Conservation (phyloP, 2,329 filamentous ascomycete genomes). For the Rugonectria rugulosa region DNA sequence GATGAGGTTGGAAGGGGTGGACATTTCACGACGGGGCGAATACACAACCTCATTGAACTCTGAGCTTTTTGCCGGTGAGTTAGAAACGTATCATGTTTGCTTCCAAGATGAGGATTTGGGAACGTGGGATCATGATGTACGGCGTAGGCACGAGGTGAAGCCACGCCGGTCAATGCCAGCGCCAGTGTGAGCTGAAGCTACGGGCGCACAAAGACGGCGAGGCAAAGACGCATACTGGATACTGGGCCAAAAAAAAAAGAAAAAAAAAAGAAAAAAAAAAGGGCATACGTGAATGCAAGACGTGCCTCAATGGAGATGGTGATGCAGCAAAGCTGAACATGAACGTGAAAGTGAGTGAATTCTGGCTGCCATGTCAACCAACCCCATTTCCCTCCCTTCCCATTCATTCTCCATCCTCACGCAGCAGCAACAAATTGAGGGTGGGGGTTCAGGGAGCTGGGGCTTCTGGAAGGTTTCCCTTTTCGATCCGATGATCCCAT, state of each 20-base stretch:
- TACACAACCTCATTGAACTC: too few relatives aligned
- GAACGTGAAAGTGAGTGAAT: background rate
- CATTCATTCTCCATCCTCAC: constrained; percentile 1
- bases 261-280: background rate
- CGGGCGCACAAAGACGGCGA: constrained; percentile 8
- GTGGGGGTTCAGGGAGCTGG: background rate
- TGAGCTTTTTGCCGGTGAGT: too few relatives aligned
- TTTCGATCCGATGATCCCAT: background rate
- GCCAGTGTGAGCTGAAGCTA: background rate
- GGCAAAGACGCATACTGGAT: background rate
- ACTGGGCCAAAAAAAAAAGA: background rate
- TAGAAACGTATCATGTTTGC: too few relatives aligned
- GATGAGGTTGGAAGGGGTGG: too few relatives aligned
- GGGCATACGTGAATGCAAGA: background rate
- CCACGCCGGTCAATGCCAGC: background rate
- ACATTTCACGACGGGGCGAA: too few relatives aligned
- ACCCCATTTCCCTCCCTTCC: too few relatives aligned
- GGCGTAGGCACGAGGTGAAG: background rate
- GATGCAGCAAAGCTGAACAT: background rate
- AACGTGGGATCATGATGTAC: background rate
- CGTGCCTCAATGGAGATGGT: background rate
- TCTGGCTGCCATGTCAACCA: constrained; percentile 8
- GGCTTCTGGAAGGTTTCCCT: constrained; percentile 12
- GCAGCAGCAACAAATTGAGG: background rate
- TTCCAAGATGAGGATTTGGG: background rate